Evolutionary conservation across 495 filamentous ascomycete genomes (phyloP).

Genomic region (Lophium mytilinum): DNA sequence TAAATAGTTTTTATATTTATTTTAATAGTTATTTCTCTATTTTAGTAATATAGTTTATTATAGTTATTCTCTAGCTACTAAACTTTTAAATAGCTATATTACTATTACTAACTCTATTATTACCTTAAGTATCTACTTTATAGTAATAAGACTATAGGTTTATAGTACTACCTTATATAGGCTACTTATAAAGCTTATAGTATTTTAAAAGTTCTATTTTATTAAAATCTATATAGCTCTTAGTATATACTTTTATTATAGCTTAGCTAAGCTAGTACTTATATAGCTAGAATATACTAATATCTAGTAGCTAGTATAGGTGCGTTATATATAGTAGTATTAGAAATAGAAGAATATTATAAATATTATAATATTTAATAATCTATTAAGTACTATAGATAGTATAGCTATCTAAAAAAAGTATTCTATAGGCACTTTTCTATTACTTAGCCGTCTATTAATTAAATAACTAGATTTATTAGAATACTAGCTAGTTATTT

Average conservation of each 20-base stretch:
- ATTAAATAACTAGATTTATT: neutral
- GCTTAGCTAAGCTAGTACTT: constrained; percentile 1
- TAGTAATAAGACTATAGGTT: no score
- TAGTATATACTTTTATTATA: neutral
- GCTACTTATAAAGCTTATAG: no score
- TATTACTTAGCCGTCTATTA: neutral
- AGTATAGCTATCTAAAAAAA: neutral
- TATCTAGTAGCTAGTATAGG: constrained; percentile 1
- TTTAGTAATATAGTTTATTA: no score
- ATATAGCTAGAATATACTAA: constrained; percentile 7
- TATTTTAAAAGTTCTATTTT: neutral
- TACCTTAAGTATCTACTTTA: no score
- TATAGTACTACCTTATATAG: no score
- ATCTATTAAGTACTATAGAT: neutral
- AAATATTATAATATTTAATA: neutral
- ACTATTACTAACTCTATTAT: no score
- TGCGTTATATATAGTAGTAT: constrained; percentile 2
- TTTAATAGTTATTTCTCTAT: no score
- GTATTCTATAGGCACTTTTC: neutral
- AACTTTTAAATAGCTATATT: no score
- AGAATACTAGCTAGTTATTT: no score
- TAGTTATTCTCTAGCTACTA: no score
- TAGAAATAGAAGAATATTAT: neutral
- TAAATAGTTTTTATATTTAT: no score
- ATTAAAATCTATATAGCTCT: neutral